Percentiles rank a stretch among this genome's conserved stretches.
phyloP scores from a whole-genome alignment of 331 rosid genomes.

The Malus hybrid region DNA sequence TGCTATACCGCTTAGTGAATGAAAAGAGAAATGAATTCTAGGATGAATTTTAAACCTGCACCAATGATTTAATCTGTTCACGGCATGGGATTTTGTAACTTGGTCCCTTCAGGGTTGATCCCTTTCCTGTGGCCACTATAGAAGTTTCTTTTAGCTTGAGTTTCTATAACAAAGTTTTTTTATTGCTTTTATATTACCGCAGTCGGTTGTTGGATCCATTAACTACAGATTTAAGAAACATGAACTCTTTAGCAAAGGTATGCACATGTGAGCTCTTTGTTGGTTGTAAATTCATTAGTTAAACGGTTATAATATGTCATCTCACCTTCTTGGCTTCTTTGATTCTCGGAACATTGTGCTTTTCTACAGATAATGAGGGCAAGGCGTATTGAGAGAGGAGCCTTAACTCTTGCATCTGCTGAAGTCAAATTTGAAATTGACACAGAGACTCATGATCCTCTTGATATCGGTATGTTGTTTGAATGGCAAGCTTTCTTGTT shows the following conservation, averaged over 20 bases:
- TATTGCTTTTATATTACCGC: slow-evolving; percentile 23
- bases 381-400: slow-evolving; percentile 91
- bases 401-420: slow-evolving; percentile 98
- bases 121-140: neutral
- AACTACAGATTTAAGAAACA: slow-evolving; percentile 80
- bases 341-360: slow-evolving; percentile 19
- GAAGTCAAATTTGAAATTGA: slow-evolving; percentile 98
- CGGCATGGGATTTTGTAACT: neutral
- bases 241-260: slow-evolving; percentile 95
- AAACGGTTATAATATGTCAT: slow-evolving; percentile 3
- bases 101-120: neutral
- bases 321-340: slow-evolving; percentile 11
- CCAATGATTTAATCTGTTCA: neutral
- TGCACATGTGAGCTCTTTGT: slow-evolving; percentile 14
- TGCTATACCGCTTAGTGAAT: neutral
- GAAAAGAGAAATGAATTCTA: neutral
- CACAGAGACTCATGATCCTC: slow-evolving; percentile 99
- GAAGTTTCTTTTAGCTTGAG: neutral
- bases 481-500: neutral
- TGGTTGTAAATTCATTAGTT: neutral
- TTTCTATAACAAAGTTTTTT: slow-evolving; percentile 3
- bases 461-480: slow-evolving; percentile 73
- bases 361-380: slow-evolving; percentile 75
- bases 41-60: neutral
- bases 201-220: slow-evolving; percentile 92